Base-by-base conservation (phyloP, 73 alveolate genomes). In the Paramecium octaurelia region DNA sequence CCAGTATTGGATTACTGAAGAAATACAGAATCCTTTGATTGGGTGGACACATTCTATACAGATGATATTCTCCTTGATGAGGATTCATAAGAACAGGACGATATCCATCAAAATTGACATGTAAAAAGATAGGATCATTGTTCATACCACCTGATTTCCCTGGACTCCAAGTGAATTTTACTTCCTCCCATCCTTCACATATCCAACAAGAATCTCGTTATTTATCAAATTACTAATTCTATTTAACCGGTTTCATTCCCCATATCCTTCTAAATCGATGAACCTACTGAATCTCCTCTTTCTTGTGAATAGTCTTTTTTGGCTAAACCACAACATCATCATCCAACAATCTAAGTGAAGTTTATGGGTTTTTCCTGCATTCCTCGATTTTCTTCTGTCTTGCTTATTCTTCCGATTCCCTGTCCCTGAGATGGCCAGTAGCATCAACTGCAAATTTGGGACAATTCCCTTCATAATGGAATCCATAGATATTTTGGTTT, bases 181-280 rank as follows among this genome's bases (percentile, higher is more conserved):
- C 84, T 34, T 89, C 94, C 40, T 89, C 58, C 94, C 94, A 89
- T 10, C 94, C 94, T 70, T 89, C 94, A 89, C 94, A 89, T 24
- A 89, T 77, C 94, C 94, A 89, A 27, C 94, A 89, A 20, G 59
- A 44, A 69, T 89, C 94, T 18, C 38, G 46, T 58, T 64, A 29
- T 71, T 71, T 44, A 89, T 46, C 69, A 9, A 36, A 50, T 29
- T 73, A 34, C 14, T 58, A 6, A 69, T 77, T 70, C 31, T 89
- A 70, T 80, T 80, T 23, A 3, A 73, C 87, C 9, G 91, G 91
- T 11, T 48, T 80, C 57, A 80, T 31, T 20, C 91, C 91, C 70
- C 57, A 46, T 3, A 80, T 80, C 44, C 91, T 80, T 48, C 91
- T 80, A 44, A 80, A 80, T 80, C 91, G 11, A 24, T 44, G 75